Base-by-base conservation (phyloP, 345 rosid species). In the Acer negundo region DNA sequence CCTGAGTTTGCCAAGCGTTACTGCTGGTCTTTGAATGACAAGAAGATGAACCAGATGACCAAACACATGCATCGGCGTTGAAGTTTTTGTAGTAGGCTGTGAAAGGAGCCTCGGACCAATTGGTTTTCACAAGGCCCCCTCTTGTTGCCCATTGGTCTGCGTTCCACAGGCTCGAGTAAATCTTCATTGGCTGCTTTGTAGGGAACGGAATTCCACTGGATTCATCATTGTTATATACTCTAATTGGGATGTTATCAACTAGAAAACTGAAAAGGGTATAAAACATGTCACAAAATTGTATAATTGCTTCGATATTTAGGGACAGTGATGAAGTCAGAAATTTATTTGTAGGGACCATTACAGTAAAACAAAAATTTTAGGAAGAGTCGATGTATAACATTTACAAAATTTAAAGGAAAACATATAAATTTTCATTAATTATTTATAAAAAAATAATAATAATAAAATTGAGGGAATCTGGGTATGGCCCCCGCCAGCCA, bases 121-220 rank as follows among this genome's bases (percentile, higher is more conserved):
- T 90, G 2, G 79, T 84, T 77, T 89, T 89, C 38, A 86, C 85
- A 0, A 70, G 77, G 9, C 93, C 93, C 0, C 93, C 91, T 76
- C 89, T 83, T 11, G 93, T 89, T 0, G 93, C 90, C 92, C 90
- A 88, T 40, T 84, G 71, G 28, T 88, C 94, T 0, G 91, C 92
- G 59, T 89, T 79, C 90, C 91, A 88, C 8, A 89, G 77, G 62
- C 93, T 91, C 2, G 90, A 85, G 83, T 88, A 85, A 20, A 91
- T 44, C 69, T 22, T 86, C 94, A 90, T 89, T 0, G 91, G 82
- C 69, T 90, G 87, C 44, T 7, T 68, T 74, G 72, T 81, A 7
- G 92, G 95, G 77, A 62, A 89, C 28, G 83, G 84, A 31, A 89
- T 85, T 0, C 93, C 95, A 7, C 0, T 24, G 3, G 82, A 49